Conservation (phyloP, 2,329 filamentous ascomycete species). For the Diaporthe destruens region DNA sequence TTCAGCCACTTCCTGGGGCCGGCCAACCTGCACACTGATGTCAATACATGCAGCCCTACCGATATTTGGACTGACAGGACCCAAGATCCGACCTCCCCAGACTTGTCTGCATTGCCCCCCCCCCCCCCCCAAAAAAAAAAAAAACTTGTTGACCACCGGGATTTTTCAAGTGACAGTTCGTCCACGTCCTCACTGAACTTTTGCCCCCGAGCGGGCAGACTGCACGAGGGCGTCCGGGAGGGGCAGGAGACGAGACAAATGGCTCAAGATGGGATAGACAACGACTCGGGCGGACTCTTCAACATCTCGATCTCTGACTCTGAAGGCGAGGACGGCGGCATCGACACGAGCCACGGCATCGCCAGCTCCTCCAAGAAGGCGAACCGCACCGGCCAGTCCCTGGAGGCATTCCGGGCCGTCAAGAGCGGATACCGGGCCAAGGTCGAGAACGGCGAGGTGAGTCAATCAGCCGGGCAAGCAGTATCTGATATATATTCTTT, state of each 20-base stretch:
- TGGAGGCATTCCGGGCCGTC: constrained; percentile 62
- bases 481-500: too few relatives aligned
- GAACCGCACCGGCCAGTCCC: constrained; percentile 57
- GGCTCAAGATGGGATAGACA: constrained; percentile 51
- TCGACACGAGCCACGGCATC: constrained; percentile 29
- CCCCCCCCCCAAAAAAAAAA: constrained; percentile 12
- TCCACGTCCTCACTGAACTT: neutral
- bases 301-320: constrained; percentile 58
- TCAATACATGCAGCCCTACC: constrained; percentile 41
- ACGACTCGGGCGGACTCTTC: constrained; percentile 51
- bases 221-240: neutral
- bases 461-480: constrained; percentile 44
- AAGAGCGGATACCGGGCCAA: constrained; percentile 60
- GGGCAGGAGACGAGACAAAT: constrained; percentile 37
- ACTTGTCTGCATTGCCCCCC: constrained; percentile 1
- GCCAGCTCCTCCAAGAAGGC: constrained; percentile 27
- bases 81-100: constrained; percentile 12
- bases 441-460: constrained; percentile 67
- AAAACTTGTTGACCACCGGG: neutral
- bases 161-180: neutral
- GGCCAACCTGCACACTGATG: constrained; percentile 46
- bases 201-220: neutral
- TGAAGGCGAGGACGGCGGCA: constrained; percentile 45
- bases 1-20: constrained; percentile 44
- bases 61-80: constrained; percentile 17